These are phyloP conservation scores for Trapa bicornis DNA, from an alignment of 345 rosid species.

Conservation along the genomic window DNA sequence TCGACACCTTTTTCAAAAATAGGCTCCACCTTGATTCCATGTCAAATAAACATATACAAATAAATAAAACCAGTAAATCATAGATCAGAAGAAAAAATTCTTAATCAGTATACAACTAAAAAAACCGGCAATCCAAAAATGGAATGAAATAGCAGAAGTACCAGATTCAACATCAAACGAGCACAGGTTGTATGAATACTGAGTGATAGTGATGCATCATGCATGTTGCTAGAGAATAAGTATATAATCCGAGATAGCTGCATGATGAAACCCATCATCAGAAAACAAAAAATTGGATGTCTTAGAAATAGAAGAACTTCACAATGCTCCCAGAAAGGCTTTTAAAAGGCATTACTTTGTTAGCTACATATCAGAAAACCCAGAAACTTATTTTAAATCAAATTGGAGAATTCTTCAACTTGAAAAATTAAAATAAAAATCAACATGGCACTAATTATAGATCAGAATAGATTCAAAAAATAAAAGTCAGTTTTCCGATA, in stretches of 20 bases:
- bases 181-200: conserved; percentile 97
- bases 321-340: neutral
- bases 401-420: neutral
- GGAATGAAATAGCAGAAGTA: conserved; percentile 13
- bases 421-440: neutral
- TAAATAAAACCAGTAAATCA: conserved; percentile 5
- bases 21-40: conserved; percentile 67
- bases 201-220: conserved; percentile 88
- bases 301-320: neutral
- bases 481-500: neutral
- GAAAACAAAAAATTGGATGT: neutral
- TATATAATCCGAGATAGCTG: conserved; percentile 96
- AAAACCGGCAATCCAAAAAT: neutral
- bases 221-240: conserved; percentile 95
- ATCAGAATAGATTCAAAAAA: neutral
- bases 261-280: conserved; percentile 15
- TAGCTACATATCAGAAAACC: neutral
- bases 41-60: conserved; percentile 12
- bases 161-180: conserved; percentile 97
- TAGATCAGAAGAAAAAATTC: neutral
- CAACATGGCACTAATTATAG: neutral
- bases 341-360: neutral
- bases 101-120: neutral
- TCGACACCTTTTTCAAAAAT: conserved; percentile 95
- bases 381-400: neutral